Evolutionary conservation across 78 protist genomes (phyloP).

Genomic region (Guillardia theta): DNA sequence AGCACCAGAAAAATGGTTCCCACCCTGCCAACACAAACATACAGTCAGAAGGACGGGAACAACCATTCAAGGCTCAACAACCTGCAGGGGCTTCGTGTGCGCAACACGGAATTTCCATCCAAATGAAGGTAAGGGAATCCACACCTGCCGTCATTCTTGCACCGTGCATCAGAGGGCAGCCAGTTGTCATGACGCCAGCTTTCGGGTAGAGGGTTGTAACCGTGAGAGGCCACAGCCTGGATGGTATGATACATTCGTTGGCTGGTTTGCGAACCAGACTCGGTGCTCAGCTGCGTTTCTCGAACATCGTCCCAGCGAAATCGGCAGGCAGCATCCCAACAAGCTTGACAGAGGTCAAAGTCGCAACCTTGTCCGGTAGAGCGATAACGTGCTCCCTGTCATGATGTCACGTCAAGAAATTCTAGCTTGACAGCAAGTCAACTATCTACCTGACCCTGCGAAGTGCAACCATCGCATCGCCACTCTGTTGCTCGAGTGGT

Average conservation of each 20-base stretch:
- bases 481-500: neutral
- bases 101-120: neutral
- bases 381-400: neutral
- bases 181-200: neutral
- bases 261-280: too few species aligned
- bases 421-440: too few species aligned
- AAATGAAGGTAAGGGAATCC: neutral
- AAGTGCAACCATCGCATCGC: conserved; percentile 32
- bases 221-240: neutral
- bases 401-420: too few species aligned
- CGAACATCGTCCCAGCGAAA: neutral
- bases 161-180: neutral
- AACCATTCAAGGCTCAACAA: neutral
- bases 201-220: neutral
- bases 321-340: neutral
- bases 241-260: neutral
- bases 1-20: too few species aligned
- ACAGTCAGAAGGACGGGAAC: neutral
- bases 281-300: too few species aligned
- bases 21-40: neutral
- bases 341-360: conserved; percentile 24
- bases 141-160: neutral
- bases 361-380: neutral
- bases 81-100: neutral
- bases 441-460: neutral